Evolutionary conservation across 176 grass and related monocot genomes (phyloP), one percentile per base, ranked within the genome.

Genomic region (Carex cristatella): DNA sequence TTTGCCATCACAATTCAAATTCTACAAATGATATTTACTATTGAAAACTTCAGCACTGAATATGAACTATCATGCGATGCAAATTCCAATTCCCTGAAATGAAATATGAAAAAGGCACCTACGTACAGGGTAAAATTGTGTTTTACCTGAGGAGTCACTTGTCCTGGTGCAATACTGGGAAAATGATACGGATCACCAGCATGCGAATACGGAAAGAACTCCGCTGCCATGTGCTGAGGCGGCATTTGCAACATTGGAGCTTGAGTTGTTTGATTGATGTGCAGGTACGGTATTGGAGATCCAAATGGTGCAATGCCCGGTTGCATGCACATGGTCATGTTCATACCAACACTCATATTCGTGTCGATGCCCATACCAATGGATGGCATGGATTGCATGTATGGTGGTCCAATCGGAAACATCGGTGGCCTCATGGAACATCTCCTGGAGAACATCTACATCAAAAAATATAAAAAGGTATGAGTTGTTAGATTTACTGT

Each of bases 131-230:
- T 5, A 28, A 54, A 42, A 70, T 49, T 27, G 40, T 64, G 49
- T n/a, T n/a, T 66, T 87, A 87, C 86, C 54, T 83, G 80, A 83
- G 68, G 9, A 49, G 65, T 75, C 53, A 9, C 69, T 46, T 60
- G 86, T 69, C 69, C 33, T 73, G 70, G 79, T 69, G 19, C 54
- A 10, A 57, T 10, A 77, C 27, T 16, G 28, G 63, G 11, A 83
- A 55, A 49, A 67, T 37, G 40, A 83, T 82, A 83, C 18, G 80
- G 86, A 65, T 81, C 27, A 40, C 79, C 42, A 49, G 42, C 46
- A 51, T 65, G 86, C 11, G 30, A 54, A 73, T 58, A 72, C 2
- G 66, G 78, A 82, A 81, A 38, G 30, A 61, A 63, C 11, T 57
- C 61, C 8, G 53, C 15, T 7, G 61, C 61, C 56, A 82, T 65